Conservation (phyloP, 179 eudicot genomes). For the Silene vulgaris region DNA sequence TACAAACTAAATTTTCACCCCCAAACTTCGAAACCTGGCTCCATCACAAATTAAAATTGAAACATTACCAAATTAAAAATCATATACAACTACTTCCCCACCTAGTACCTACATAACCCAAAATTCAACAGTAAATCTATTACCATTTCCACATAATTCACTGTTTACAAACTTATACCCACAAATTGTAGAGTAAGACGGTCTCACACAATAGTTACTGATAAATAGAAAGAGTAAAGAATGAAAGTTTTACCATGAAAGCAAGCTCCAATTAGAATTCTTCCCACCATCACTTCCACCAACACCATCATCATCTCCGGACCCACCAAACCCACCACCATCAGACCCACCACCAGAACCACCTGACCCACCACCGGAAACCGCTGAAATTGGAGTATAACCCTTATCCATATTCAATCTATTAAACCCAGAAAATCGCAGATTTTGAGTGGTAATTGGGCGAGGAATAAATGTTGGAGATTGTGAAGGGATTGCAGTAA, state of each 20-base stretch:
- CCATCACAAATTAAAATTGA: too few species aligned
- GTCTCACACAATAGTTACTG: too few species aligned
- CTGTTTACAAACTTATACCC: neutral
- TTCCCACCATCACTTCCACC: slow-evolving; percentile 23
- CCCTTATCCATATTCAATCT: slow-evolving; percentile 17
- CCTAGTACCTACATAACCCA: too few species aligned
- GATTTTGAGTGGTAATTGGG: neutral
- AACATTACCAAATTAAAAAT: too few species aligned
- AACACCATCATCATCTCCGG: slow-evolving; percentile 28
- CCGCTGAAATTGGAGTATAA: slow-evolving; percentile 27
- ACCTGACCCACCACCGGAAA: slow-evolving; percentile 32
- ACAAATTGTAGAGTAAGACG: too few species aligned
- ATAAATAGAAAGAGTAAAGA: too few species aligned
- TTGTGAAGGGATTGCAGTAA: neutral
- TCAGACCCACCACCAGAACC: slow-evolving; percentile 39
- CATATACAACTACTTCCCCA: too few species aligned
- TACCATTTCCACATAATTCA: neutral
- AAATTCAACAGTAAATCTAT: neutral
- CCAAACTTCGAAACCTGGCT: too few species aligned
- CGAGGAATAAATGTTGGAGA: neutral
- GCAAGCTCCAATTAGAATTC: neutral
- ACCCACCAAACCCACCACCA: slow-evolving; percentile 36
- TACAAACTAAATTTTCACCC: neutral
- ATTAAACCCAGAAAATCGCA: slow-evolving; percentile 16
- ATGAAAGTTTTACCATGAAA: neutral